phyloP scores from a whole-genome alignment of 495 filamentous ascomycete genomes.

The Chaetomium fimeti region DNA sequence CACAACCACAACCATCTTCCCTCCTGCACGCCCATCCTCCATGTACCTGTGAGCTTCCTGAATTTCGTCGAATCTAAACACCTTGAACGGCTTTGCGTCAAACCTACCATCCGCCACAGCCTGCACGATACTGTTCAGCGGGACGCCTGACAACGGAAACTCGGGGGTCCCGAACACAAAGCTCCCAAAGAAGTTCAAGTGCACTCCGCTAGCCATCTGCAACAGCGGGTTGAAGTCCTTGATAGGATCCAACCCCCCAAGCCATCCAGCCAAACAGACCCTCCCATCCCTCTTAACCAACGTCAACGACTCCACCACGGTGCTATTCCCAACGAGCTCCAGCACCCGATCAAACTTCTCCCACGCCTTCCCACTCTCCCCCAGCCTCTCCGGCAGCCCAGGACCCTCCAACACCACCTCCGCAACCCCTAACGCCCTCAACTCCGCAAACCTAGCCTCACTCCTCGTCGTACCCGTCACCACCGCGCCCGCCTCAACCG shows the following conservation, averaged over 20 bases:
- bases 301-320: background rate
- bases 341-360: background rate
- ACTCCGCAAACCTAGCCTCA: background rate
- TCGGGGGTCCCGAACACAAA: constrained; percentile 3
- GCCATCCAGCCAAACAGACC: constrained; percentile 2
- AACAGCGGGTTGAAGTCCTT: constrained; percentile 4
- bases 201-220: constrained; percentile 9
- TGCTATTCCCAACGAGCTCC: background rate
- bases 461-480: constrained; percentile 4
- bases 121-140: background rate
- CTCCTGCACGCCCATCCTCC: background rate
- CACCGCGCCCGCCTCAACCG: constrained; percentile 3
- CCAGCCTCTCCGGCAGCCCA: background rate
- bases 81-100: constrained; percentile 6
- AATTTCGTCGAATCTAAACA: constrained; percentile 6
- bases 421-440: background rate
- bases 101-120: background rate
- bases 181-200: constrained; percentile 1
- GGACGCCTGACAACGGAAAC: constrained; percentile 1
- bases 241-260: background rate
- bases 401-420: background rate
- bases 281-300: constrained; percentile 4
- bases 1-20: constrained; percentile 7
- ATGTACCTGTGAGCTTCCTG: constrained; percentile 4
- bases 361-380: background rate